Percentiles rank a stretch among this genome's conserved stretches.
These are phyloP conservation scores for Malassezia dermatis DNA, from an alignment of 1,284 basidiomycete species.

Conservation along the genomic window DNA sequence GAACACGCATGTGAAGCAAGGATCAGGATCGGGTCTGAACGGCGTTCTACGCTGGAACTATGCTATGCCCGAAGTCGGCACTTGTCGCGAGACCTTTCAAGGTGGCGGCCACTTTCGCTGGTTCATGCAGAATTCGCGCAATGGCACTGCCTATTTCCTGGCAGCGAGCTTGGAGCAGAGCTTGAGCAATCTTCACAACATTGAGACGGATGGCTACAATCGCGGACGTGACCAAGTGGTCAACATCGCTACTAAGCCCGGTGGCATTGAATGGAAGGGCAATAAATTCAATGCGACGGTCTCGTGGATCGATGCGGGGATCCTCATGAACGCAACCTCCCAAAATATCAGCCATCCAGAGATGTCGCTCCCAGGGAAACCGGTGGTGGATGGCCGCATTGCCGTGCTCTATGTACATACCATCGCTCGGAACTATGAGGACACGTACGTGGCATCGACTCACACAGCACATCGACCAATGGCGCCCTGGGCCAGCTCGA, in stretches of 20 bases:
- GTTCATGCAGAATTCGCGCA: slow-evolving; percentile 60
- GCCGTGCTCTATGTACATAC: slow-evolving; percentile 55
- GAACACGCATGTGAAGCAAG: slow-evolving; percentile 25
- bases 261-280: slow-evolving; percentile 48
- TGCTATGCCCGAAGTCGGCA: slow-evolving; percentile 24
- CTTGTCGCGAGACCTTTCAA: slow-evolving; percentile 60
- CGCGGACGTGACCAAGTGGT: slow-evolving; percentile 60
- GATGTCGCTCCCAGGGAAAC: slow-evolving; percentile 56
- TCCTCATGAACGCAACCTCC: slow-evolving; percentile 40
- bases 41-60: slow-evolving; percentile 40
- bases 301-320: slow-evolving; percentile 34
- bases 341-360: slow-evolving; percentile 59
- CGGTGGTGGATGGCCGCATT: slow-evolving; percentile 72
- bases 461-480: not conserved
- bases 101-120: slow-evolving; percentile 86
- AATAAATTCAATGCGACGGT: slow-evolving; percentile 31
- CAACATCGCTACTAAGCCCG: slow-evolving; percentile 37
- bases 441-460: not conserved
- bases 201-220: slow-evolving; percentile 35
- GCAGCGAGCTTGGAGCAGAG: slow-evolving; percentile 51
- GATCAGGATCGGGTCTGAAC: slow-evolving; percentile 31
- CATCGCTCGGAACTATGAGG: slow-evolving; percentile 2
- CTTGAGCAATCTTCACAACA: slow-evolving; percentile 25
- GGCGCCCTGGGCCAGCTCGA: not conserved
- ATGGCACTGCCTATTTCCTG: slow-evolving; percentile 67